Evolutionary conservation across 805 yeast species (phyloP).

Genomic region (Wickerhamomyces canadensis): DNA sequence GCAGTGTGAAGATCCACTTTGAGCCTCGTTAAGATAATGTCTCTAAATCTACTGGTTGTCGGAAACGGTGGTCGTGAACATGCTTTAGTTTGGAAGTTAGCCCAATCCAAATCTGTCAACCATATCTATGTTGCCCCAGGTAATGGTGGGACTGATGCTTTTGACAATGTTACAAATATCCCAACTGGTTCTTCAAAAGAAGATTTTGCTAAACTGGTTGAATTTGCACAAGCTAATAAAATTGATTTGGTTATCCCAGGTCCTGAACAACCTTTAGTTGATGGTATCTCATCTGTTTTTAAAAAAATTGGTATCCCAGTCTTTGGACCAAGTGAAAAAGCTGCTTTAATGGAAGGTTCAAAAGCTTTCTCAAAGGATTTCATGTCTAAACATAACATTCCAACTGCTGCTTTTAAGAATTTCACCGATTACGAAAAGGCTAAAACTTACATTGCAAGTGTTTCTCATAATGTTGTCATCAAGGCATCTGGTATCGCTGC

Average conservation of each 20-base stretch:
- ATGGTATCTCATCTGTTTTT: conserved; percentile 76
- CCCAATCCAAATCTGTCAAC: conserved; percentile 68
- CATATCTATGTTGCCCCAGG: conserved; percentile 93
- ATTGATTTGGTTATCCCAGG: conserved; percentile 88
- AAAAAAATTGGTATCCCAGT: conserved; percentile 85
- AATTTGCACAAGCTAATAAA: conserved; percentile 64
- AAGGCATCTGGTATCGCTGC: conserved; percentile 99
- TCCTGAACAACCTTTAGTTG: conserved; percentile 98
- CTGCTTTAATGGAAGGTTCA: conserved; percentile 95
- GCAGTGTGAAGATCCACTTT: too few relatives aligned
- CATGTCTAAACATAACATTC: conserved; percentile 87
- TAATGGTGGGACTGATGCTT: conserved; percentile 81
- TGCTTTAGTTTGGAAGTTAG: conserved; percentile 87
- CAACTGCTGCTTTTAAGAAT: conserved; percentile 87
- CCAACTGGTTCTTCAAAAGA: conserved; percentile 55
- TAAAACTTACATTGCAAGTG: conserved; percentile 54
- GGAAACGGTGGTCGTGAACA: conserved; percentile 99
- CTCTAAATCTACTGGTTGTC: conserved; percentile 68
- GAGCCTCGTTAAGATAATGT: too few relatives aligned
- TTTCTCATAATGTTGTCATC: conserved; percentile 76
- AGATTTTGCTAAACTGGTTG: conserved; percentile 66
- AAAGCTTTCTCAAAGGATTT: conserved; percentile 91
- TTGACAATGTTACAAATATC: conserved; percentile 60
- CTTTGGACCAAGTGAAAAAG: conserved; percentile 90
- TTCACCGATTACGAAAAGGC: conserved; percentile 78